Percentiles rank a stretch among this genome's conserved stretches.
Evolutionary conservation across 495 filamentous ascomycete species (phyloP).

Genomic region (Zalerion maritima): DNA sequence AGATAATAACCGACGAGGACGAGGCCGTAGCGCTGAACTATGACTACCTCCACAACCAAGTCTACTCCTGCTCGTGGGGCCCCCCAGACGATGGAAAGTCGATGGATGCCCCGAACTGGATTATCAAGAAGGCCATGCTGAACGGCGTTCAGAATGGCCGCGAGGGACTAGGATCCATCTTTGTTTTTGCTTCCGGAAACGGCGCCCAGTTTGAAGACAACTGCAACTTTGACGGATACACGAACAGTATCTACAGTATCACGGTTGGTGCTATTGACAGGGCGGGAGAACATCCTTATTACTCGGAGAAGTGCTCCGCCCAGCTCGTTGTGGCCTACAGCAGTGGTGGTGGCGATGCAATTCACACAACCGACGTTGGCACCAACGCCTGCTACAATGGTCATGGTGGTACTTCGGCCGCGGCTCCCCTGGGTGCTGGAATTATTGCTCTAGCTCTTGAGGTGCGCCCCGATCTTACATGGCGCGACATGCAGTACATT

Average conservation of each 20-base stretch:
- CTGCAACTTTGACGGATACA: slow-evolving; percentile 99
- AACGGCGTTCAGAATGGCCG: slow-evolving; percentile 85
- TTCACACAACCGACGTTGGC: slow-evolving; percentile 94
- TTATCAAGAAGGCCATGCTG: slow-evolving; percentile 81
- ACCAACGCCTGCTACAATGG: slow-evolving; percentile 55
- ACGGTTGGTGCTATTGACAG: slow-evolving; percentile 89
- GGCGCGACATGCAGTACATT: slow-evolving; percentile 91
- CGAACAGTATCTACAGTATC: slow-evolving; percentile 97
- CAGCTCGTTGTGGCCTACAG: slow-evolving; percentile 93
- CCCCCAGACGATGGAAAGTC: slow-evolving; percentile 82
- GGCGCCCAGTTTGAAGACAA: slow-evolving; percentile 80
- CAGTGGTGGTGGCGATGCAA: slow-evolving; percentile 73
- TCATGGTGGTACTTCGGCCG: slow-evolving; percentile 94
- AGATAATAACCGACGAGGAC: slow-evolving; percentile 79
- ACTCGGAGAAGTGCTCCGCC: slow-evolving; percentile 91
- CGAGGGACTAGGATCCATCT: slow-evolving; percentile 72
- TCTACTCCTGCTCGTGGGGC: slow-evolving; percentile 98
- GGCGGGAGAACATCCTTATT: slow-evolving; percentile 72
- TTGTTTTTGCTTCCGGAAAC: slow-evolving; percentile 94
- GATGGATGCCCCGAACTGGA: slow-evolving; percentile 85
- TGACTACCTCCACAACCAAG: slow-evolving; percentile 78
- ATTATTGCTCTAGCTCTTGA: slow-evolving; percentile 85
- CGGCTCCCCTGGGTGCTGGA: slow-evolving; percentile 81
- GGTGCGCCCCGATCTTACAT: slow-evolving; percentile 72
- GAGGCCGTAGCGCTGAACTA: slow-evolving; percentile 89